Conservation (phyloP, 2,329 filamentous ascomycete species). For the Alternaria sp. region DNA sequence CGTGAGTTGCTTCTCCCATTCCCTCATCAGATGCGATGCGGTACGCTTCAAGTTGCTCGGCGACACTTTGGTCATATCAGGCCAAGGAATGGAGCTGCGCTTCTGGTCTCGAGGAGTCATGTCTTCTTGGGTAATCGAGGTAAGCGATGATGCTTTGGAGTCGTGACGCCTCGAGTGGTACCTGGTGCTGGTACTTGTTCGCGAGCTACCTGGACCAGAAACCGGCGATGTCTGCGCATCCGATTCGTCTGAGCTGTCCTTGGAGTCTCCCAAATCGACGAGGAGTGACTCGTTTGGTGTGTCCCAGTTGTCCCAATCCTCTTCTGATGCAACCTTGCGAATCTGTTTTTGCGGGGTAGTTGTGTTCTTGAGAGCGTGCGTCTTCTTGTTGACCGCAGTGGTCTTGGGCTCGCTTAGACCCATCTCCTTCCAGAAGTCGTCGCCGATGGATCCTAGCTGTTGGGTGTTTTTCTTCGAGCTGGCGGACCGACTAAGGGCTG, state of each 20-base stretch:
- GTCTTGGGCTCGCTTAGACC: conserved; percentile 51
- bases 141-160: conserved; percentile 48
- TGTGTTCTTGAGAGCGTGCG: conserved; percentile 47
- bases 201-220: conserved; percentile 56
- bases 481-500: conserved; percentile 40
- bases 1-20: conserved; percentile 84
- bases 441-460: conserved; percentile 48
- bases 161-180: conserved; percentile 53
- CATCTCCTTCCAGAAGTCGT: conserved; percentile 56
- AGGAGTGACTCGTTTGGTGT: conserved; percentile 51
- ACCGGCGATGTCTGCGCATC: conserved; percentile 58
- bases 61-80: conserved; percentile 73
- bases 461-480: conserved; percentile 44
- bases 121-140: conserved; percentile 29
- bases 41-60: conserved; percentile 82
- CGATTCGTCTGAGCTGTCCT: conserved; percentile 58
- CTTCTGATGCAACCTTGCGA: conserved; percentile 52
- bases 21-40: conserved; percentile 85
- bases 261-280: conserved; percentile 48
- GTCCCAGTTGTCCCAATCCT: conserved; percentile 67
- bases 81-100: conserved; percentile 65
- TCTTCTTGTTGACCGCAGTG: conserved; percentile 48
- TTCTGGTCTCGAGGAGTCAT: conserved; percentile 37
- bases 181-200: conserved; percentile 64
- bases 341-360: conserved; percentile 51